These are phyloP conservation scores for Leucogyrophana mollusca DNA, from an alignment of 768 basidiomycete genomes.

Conservation along the genomic window DNA sequence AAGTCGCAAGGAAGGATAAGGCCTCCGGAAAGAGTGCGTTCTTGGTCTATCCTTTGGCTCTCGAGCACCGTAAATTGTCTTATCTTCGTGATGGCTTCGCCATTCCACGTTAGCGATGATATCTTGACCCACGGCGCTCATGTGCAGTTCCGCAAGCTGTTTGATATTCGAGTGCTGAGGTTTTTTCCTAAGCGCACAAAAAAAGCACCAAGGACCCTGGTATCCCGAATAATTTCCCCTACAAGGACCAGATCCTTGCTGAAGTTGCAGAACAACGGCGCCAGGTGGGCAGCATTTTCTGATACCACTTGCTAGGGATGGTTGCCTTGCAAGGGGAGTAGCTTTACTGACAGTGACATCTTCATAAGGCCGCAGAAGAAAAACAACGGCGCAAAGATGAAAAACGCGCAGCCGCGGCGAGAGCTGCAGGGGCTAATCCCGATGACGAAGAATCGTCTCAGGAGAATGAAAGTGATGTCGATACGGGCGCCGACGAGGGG, in stretches of 20 bases:
- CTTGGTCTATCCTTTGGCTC: background rate
- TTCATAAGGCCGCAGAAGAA: slow-evolving; percentile 68
- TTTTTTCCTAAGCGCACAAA: slow-evolving; percentile 55
- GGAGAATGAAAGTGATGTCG: slow-evolving; percentile 28
- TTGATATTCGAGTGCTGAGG: slow-evolving; percentile 5
- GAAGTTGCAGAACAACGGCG: slow-evolving; percentile 84
- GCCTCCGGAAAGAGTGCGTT: slow-evolving; percentile 84
- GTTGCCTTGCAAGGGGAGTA: too few species aligned
- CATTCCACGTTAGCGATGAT: background rate
- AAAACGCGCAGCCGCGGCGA: slow-evolving; percentile 44
- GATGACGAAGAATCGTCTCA: slow-evolving; percentile 23
- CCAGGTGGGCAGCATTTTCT: slow-evolving; percentile 42
- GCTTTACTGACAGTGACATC: background rate
- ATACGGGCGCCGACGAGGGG: slow-evolving; percentile 26
- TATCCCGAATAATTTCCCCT: slow-evolving; percentile 90
- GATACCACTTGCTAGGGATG: background rate
- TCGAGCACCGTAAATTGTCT: background rate
- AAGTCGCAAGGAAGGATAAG: slow-evolving; percentile 70
- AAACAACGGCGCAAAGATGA: slow-evolving; percentile 67
- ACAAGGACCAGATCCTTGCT: slow-evolving; percentile 91
- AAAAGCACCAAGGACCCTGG: slow-evolving; percentile 76
- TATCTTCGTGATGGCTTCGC: background rate
- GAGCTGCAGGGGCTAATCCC: slow-evolving; percentile 27
- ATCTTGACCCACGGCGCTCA: background rate
- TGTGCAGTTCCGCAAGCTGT: slow-evolving; percentile 4